These are phyloP conservation scores for Euphorbia corollata DNA, from an alignment of 441 rosid species.

Conservation along the genomic window DNA sequence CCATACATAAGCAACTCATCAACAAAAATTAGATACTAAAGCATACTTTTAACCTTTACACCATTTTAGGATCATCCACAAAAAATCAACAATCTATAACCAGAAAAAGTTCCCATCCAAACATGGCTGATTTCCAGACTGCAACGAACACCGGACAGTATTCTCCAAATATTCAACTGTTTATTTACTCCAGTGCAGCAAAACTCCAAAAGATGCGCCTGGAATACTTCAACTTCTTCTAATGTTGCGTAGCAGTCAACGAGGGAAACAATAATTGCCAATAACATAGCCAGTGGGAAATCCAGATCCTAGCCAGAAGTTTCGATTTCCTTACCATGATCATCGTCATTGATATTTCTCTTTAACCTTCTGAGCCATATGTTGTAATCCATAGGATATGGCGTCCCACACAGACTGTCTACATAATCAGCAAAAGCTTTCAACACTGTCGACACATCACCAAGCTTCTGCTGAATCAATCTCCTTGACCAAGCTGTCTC, in stretches of 20 bases:
- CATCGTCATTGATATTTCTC: constrained; percentile 58
- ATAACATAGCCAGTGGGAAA: too few relatives aligned
- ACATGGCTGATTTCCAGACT: too few relatives aligned
- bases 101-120: not conserved
- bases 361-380: constrained; percentile 80
- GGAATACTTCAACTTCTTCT: too few relatives aligned
- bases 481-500: constrained; percentile 86
- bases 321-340: constrained; percentile 73
- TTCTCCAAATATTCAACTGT: constrained; percentile 3
- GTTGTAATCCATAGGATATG: constrained; percentile 84
- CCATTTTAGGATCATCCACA: constrained; percentile 15
- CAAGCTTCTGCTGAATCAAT: constrained; percentile 82
- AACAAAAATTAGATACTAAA: constrained; percentile 3
- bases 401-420: constrained; percentile 90
- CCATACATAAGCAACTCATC: not conserved
- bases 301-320: constrained; percentile 41
- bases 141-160: too few relatives aligned
- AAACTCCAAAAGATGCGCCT: too few relatives aligned
- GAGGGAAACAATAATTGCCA: too few relatives aligned
- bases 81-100: constrained; percentile 9
- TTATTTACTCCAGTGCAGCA: not conserved
- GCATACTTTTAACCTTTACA: constrained; percentile 15
- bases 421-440: constrained; percentile 94
- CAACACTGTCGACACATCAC: constrained; percentile 70
- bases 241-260: too few relatives aligned